Conservation (phyloP, 768 basidiomycete genomes). For the Podaxis mareebaensis region DNA sequence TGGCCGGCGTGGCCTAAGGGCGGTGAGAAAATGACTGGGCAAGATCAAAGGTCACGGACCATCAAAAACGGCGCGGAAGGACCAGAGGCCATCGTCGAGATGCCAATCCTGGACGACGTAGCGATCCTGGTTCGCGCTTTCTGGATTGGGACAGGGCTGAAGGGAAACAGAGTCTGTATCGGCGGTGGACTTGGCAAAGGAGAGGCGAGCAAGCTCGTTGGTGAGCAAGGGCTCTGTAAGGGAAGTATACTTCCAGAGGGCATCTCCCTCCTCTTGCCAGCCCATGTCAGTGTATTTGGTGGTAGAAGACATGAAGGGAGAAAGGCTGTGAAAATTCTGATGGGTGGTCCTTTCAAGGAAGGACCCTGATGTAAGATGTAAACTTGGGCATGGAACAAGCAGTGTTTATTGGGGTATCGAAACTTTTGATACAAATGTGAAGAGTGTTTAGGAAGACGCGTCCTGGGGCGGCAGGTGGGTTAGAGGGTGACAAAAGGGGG, state of each 20-base stretch:
- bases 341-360: constrained; percentile 5
- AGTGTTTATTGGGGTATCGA: constrained; percentile 9
- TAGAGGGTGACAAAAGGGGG: background rate
- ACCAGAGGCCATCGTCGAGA: constrained; percentile 40
- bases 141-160: constrained; percentile 46
- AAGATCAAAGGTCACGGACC: constrained; percentile 29
- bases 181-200: constrained; percentile 30
- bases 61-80: constrained; percentile 49
- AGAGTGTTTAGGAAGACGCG: constrained; percentile 2
- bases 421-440: background rate
- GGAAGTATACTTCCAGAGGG: constrained; percentile 35
- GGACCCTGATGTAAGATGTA: background rate
- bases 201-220: constrained; percentile 39
- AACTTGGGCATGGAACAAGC: background rate
- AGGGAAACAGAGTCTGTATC: constrained; percentile 43
- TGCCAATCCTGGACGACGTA: constrained; percentile 41
- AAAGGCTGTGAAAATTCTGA: background rate
- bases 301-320: constrained; percentile 13
- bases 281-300: constrained; percentile 38
- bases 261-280: constrained; percentile 28
- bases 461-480: background rate
- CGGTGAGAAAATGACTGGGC: background rate
- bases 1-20: constrained; percentile 45
- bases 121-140: constrained; percentile 46
- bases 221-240: constrained; percentile 44